phyloP scores from a whole-genome alignment of 371 early-diverging fungal genomes.

The Mucor ambiguus region DNA sequence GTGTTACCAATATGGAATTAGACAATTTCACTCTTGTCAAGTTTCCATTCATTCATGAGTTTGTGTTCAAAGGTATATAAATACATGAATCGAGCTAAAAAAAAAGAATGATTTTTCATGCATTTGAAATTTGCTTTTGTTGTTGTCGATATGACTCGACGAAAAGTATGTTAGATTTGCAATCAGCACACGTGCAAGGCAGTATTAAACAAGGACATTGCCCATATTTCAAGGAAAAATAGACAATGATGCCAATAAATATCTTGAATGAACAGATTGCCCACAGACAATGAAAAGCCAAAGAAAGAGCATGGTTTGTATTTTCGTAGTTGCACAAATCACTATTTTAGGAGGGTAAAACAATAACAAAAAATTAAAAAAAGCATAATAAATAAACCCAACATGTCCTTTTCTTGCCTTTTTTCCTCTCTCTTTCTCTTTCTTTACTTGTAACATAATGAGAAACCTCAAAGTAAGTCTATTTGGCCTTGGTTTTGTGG shows the following conservation, averaged over 20 bases:
- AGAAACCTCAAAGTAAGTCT: constrained; percentile 16
- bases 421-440: constrained; percentile 2
- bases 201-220: neutral
- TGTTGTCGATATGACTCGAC: neutral
- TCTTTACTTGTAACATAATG: constrained; percentile 8
- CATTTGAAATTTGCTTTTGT: neutral
- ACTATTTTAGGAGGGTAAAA: constrained; percentile 18
- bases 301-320: neutral
- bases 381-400: constrained; percentile 12
- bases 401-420: neutral
- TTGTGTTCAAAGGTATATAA: neutral
- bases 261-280: neutral
- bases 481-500: neutral
- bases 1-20: constrained; percentile 2
- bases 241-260: neutral
- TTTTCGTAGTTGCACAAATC: constrained; percentile 13
- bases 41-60: neutral
- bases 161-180: neutral
- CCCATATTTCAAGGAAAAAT: neutral
- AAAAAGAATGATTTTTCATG: neutral
- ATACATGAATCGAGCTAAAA: neutral
- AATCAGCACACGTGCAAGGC: neutral
- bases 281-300: constrained; percentile 4
- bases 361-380: constrained; percentile 17
- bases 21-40: constrained; percentile 5